Base-by-base conservation (phyloP, 192 early-diverging fungal species). In the Umbelopsis vinacea region DNA sequence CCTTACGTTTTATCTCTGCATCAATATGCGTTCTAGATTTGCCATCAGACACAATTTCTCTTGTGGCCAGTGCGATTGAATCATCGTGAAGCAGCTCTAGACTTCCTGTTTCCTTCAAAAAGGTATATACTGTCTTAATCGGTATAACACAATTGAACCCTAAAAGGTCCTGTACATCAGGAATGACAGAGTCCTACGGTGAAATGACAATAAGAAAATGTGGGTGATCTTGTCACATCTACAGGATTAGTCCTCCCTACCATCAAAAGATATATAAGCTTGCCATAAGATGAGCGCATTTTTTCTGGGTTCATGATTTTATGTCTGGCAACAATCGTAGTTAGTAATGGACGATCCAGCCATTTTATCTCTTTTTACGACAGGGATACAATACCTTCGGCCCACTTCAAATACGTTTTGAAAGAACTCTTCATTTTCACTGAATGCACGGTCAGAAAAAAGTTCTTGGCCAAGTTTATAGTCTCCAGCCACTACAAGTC, bases 271-370 rank as follows among this genome's bases (percentile, higher is more conserved):
- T 97, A 97, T 85, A 98, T 91, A 40, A 99, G 82, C 75, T 99
- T 99, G 46, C 97, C 97, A 79, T 99, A 99, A 21, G 91, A 92
- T 54, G 87, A 85, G 38, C 97, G 86, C 95, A 99, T 97, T 80
- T 96, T 96, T 78, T 99, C 97, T 0, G 97, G 97, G 75, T 95
- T 93, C 91, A 92, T 92, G 70, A 94, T 92, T 81, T 95, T 95
- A 81, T 94, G 90, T 12, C 79, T 81, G 67, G 6, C 40, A 8
- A 43, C 40, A 8, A 43, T 15, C 1, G 15, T 29, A 53, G 29
- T 24, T 33, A 40, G n/a, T 46, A 47, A 43, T 26, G 23, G 23
- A 43, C 33, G 33, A 22, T 19, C 26, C 19, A 70, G 7, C 6
- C 15, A 43, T 9, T 21, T 46, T 4, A 29, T 23, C n/a, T n/a